Base-by-base conservation (phyloP, 371 early-diverging fungal species). In the Blakeslea trispora region DNA sequence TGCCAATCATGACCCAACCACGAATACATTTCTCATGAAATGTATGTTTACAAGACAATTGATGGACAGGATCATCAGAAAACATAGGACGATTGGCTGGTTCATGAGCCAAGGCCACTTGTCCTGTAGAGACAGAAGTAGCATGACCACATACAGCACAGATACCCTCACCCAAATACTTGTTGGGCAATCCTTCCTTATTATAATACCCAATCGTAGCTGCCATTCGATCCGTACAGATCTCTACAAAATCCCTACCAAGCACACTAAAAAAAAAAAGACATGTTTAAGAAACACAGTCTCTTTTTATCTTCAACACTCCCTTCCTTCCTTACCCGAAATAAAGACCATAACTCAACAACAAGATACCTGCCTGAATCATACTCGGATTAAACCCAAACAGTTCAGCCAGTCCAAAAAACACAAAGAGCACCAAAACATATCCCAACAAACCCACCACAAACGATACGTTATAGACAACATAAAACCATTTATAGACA, bases 1-100 rank as follows among this genome's bases (percentile, higher is more conserved):
- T 96, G 39, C 95, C 96, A 52, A 98, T 86, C 50, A 96, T 78
- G 49, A 88, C 88, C 96, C 96, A 96, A 39, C 96, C 97, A 57
- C 94, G 88, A 53, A 97, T 94, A 73, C 97, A 98, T 41, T 84
- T 81, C 63, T 91, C 91, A 68, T 98, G 98, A 66, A 90, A 92
- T 34, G 84, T 82, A 60, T 94, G 94, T 32, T 83, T 82, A 60
- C 94, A 94, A 43, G 77, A 83, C 48, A 92, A 59, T 57, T 82
- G 82, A 64, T 89, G 87, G 19, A 88, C 76, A 22, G 74, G 69
- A 42, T 87, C 83, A 52, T 70, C 71, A 5, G 53, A 46, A 50
- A 75, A 69, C 57, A 70, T 53, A 5, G 64, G 54, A 7, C 57
- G 53, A n/a, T 73, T 64, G 5, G 40, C 39, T 10, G 66, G 64